Base-by-base conservation (phyloP, 2,329 filamentous ascomycete genomes). In the Penicillium rolfsii region DNA sequence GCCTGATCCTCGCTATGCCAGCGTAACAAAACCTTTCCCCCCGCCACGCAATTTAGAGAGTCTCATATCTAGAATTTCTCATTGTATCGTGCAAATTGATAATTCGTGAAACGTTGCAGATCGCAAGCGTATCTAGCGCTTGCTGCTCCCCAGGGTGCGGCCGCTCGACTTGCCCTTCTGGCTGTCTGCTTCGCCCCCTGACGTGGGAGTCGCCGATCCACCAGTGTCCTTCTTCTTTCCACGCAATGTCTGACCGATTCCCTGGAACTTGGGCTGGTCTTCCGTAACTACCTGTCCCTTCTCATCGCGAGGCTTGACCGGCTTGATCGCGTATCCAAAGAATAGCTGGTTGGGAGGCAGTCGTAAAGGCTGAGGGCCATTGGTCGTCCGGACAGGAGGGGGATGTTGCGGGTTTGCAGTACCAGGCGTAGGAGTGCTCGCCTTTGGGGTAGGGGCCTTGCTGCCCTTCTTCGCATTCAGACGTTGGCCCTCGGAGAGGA, bases 311-410 rank as follows among this genome's bases (percentile, higher is more conserved):
- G 91, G 91, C 81, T 92, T 93, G 45, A 96, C 83, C 0, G 94
- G 94, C 76, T 90, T 96, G 73, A 97, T 85, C 71, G 96, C 90
- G 72, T 98, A 99, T 3, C 95, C 95, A 65, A 99, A 96, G 82
- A 99, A 99, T 4, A 99, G 83, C 78, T 97, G 96, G 70, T 95
- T 95, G 0, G 91, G 89, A 0, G 91, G 86, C 55, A 99, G 76
- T 30, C 95, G 85, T 7, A 99, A 83, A 3, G 94, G 93, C 73
- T 95, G 91, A 0, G 94, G 93, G 0, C 93, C 93, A 65, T 94
- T 93, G 14, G 84, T 87, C 63, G 85, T 80, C 53, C 81, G 74
- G 4, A 73, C 68, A 3, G 79, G 75, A 49, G 78, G 73, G 3
- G 80, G 77, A 64, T 84, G 73, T 33, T 80, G 76, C 9, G 76